A percentile compares a stretch with the other conserved stretches of the same genome.
Conservation (phyloP, 139 green algal species). For the Helicosporidium sp. region DNA sequence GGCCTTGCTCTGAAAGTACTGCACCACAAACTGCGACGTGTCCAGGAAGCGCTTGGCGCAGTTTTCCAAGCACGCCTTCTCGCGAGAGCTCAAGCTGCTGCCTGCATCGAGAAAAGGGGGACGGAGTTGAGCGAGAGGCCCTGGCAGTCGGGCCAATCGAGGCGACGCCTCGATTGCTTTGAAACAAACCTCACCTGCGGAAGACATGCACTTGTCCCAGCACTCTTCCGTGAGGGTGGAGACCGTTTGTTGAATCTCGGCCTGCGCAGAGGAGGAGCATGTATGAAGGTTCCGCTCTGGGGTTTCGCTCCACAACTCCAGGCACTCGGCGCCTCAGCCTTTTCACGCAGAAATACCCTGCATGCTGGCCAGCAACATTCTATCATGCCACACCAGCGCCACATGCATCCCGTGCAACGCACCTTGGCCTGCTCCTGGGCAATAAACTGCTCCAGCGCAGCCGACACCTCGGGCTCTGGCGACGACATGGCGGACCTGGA, state of each 20-base stretch:
- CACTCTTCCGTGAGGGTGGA: slow-evolving; percentile 23
- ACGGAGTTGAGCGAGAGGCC: not conserved
- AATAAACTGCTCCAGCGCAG: slow-evolving; percentile 11
- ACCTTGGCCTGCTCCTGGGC: slow-evolving; percentile 11
- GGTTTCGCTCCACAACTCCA: too few relatives aligned
- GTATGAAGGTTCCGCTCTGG: too few relatives aligned
- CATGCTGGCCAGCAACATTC: too few relatives aligned
- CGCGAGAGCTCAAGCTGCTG: slow-evolving; percentile 10
- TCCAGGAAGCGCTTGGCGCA: slow-evolving; percentile 22
- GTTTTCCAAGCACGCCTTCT: slow-evolving; percentile 21
- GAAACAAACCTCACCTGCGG: slow-evolving; percentile 4
- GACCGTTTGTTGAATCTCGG: slow-evolving; percentile 24
- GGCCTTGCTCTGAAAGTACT: slow-evolving; percentile 20
- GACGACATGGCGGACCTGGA: too few relatives aligned
- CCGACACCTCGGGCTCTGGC: slow-evolving; percentile 3
- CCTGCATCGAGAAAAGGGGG: slow-evolving; percentile 4
- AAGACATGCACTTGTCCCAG: slow-evolving; percentile 21
- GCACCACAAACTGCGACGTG: slow-evolving; percentile 24
- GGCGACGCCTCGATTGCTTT: not conserved
- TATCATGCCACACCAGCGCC: too few relatives aligned
- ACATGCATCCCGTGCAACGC: too few relatives aligned
- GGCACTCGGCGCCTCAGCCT: too few relatives aligned
- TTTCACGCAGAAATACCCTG: too few relatives aligned
- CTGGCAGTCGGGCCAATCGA: not conserved
- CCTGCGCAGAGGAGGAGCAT: slow-evolving; percentile 1